Base-by-base conservation (phyloP, 2,329 filamentous ascomycete species). In the Fusarium tjaetaba region DNA sequence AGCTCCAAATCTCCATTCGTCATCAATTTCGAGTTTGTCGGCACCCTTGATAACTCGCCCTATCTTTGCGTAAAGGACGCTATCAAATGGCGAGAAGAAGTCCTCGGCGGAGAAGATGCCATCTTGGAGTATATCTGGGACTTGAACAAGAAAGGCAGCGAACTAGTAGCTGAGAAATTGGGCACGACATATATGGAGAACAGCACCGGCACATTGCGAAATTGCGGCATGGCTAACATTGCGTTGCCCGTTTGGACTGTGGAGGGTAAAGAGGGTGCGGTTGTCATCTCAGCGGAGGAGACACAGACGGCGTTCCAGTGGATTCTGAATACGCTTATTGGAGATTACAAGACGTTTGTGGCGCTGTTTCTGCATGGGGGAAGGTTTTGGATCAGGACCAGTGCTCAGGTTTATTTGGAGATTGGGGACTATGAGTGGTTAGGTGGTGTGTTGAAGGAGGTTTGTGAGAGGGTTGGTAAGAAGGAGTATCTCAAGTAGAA, bases 401-500 rank as follows among this genome's bases (percentile, higher is more conserved):
- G 93, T 79, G 94, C 89, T 20, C 95, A 97, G 85, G 88, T 96
- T 0, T 98, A 96, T 80, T 82, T 98, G n/a, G 94, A 94, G 32
- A 80, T 92, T 72, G 86, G 86, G 18, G 95, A 98, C 81, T 97
- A 96, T 78, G 89, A 92, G 79, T 93, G 89, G 88, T 87, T 88
- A 8, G 93, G 87, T 0, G 79, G 85, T 57, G 84, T 88, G 14
- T 80, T 96, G 77, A 88, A 88, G 79, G 81, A 84, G 42, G 51
- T 89, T 20, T 84, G 82, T 63, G 79, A 81, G 58, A 80, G 85
- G 65, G 83, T 86, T 11, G 79, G 75, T 5, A 82, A 80, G 57
- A 80, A 76, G 56, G 81, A 83, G 72, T 83, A 82, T 69, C 56
- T 77, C 15, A 39, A 68, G 49, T 71, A 61, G 39, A 45, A 5